These are phyloP conservation scores for Cucumis cinereus DNA, from an alignment of 306 rosid genomes.

Conservation along the genomic window DNA sequence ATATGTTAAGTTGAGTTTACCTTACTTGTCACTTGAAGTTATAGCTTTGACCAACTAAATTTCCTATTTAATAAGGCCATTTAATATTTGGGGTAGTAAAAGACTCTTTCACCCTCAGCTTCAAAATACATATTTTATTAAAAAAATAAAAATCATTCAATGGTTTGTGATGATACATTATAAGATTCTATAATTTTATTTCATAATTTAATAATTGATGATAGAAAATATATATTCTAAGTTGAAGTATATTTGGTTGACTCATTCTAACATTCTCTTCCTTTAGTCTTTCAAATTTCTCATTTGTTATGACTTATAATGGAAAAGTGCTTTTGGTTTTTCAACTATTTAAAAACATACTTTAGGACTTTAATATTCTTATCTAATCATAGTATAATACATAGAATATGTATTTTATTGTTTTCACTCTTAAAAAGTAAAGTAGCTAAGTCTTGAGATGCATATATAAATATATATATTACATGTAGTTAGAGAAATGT, in stretches of 20 bases:
- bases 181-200: too few relatives aligned
- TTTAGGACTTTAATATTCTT: not conserved
- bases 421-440: too few relatives aligned
- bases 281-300: not conserved
- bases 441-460: too few relatives aligned
- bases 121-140: not conserved
- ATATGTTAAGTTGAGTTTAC: too few relatives aligned
- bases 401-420: too few relatives aligned
- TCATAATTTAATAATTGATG: too few relatives aligned
- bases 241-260: not conserved
- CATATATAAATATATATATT: too few relatives aligned
- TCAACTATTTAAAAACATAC: not conserved
- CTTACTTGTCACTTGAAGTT: too few relatives aligned
- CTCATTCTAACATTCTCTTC: not conserved
- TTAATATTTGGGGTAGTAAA: not conserved
- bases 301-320: not conserved
- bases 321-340: not conserved
- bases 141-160: not conserved
- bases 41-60: not conserved
- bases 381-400: too few relatives aligned
- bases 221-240: not conserved
- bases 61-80: too few relatives aligned
- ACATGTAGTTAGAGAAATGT: too few relatives aligned
- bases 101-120: not conserved
- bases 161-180: not conserved